Conservation (phyloP, 148 eudicot species). For the Rhododendron simsii region DNA sequence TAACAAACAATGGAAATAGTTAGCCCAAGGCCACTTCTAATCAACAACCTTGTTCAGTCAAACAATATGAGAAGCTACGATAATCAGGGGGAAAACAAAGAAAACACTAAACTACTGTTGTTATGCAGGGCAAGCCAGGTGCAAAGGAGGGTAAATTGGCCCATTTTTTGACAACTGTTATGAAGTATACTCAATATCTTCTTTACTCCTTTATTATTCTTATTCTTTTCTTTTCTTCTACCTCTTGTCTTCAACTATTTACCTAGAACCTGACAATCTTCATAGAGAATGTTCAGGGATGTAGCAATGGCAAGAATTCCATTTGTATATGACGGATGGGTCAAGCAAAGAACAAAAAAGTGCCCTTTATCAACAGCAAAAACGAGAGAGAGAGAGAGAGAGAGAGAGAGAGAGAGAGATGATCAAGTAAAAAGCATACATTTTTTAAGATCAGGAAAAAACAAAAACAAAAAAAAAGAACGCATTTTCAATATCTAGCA, state of each 20-base stretch:
- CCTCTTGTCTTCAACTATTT: not conserved
- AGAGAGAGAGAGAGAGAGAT: not conserved
- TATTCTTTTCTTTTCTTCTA: not conserved
- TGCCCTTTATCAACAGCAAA: not conserved
- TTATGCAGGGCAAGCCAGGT: not conserved
- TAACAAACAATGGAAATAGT: not conserved
- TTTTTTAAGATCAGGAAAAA: too few species aligned
- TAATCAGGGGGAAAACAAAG: not conserved
- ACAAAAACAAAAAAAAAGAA: too few species aligned
- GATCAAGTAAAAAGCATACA: not conserved
- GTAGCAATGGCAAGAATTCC: not conserved
- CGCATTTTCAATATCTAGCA: too few species aligned
- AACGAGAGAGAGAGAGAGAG: not conserved
- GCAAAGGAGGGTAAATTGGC: not conserved
- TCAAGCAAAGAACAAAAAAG: not conserved
- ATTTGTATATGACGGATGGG: not conserved
- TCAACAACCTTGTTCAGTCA: not conserved
- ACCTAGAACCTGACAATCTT: not conserved
- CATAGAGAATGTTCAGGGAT: not conserved
- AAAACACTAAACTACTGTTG: not conserved
- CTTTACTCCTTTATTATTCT: not conserved
- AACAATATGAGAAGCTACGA: not conserved
- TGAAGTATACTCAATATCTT: not conserved
- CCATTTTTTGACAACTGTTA: not conserved
- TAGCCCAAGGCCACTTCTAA: not conserved